Evolutionary conservation across 2,329 filamentous ascomycete genomes (phyloP).

Genomic region (Cercospora citrullina): DNA sequence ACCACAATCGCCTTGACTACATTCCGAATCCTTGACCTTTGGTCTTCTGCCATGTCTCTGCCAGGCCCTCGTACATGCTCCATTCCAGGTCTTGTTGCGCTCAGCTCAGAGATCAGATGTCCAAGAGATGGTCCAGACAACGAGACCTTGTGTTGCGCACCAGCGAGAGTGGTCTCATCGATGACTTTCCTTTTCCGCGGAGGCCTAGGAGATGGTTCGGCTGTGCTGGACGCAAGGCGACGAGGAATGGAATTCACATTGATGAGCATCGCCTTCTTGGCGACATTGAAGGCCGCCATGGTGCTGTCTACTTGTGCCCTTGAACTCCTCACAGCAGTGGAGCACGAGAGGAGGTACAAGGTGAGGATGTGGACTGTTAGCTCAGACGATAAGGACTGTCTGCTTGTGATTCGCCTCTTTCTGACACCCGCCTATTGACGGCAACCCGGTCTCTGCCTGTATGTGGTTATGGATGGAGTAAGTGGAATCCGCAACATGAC

Average conservation of each 20-base stretch:
- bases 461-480: background rate
- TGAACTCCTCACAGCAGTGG: background rate
- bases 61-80: constrained; percentile 30
- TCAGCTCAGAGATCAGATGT: constrained; percentile 35
- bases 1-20: constrained; percentile 16
- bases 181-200: constrained; percentile 6
- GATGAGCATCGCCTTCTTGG: background rate
- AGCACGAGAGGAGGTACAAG: background rate
- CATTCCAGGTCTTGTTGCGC: constrained; percentile 35
- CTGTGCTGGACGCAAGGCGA: background rate
- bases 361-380: background rate
- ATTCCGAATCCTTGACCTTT: constrained; percentile 17
- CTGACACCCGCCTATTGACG: background rate
- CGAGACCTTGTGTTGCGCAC: constrained; percentile 34
- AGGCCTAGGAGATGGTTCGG: background rate
- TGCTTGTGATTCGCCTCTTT: background rate
- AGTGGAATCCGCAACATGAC: background rate
- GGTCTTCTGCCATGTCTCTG: constrained; percentile 33
- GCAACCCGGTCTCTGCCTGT: background rate
- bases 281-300: background rate
- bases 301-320: background rate
- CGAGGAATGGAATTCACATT: background rate
- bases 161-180: constrained; percentile 25
- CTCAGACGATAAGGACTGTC: background rate
- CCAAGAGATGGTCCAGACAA: constrained; percentile 34